A percentile compares a stretch with the other conserved stretches of the same genome.
phyloP scores from a whole-genome alignment of 176 grass and related monocot genomes.

The Juncus inflexus region DNA sequence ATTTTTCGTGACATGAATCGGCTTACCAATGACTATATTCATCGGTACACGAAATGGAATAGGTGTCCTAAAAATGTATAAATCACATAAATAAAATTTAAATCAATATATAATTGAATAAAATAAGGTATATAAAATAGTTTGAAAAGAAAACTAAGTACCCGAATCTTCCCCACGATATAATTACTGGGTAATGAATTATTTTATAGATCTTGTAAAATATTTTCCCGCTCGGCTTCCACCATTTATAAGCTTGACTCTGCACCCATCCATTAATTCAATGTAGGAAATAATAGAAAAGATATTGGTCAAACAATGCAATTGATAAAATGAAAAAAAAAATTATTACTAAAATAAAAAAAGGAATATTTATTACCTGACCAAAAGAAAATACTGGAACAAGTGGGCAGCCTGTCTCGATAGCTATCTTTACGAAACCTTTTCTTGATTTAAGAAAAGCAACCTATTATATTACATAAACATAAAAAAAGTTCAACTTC shows the following conservation, averaged over 20 bases:
- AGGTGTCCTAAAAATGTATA: constrained; percentile 44
- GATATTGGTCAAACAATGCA: too few relatives aligned
- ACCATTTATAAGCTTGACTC: constrained; percentile 83
- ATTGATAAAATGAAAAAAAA: too few relatives aligned
- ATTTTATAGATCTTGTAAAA: constrained; percentile 64
- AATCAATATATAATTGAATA: background rate
- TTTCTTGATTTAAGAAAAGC: constrained; percentile 82
- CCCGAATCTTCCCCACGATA: constrained; percentile 87
- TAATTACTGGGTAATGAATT: constrained; percentile 76
- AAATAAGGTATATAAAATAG: background rate
- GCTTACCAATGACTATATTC: constrained; percentile 70
- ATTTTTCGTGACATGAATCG: constrained; percentile 68
- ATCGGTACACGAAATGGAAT: constrained; percentile 68
- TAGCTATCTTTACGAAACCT: constrained; percentile 80
- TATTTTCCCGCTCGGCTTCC: constrained; percentile 67
- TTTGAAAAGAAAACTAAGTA: constrained; percentile 23
- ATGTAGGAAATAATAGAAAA: too few relatives aligned
- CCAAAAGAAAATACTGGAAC: constrained; percentile 83
- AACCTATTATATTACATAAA: constrained; percentile 34
- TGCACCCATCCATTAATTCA: constrained; percentile 6
- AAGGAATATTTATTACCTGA: constrained; percentile 42
- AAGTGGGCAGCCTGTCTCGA: constrained; percentile 66
- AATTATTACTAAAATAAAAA: too few relatives aligned
- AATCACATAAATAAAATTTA: background rate
- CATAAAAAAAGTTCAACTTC: constrained; percentile 10